Base-by-base conservation (phyloP, 371 early-diverging fungal genomes). In the Phascolomyces articulosus region DNA sequence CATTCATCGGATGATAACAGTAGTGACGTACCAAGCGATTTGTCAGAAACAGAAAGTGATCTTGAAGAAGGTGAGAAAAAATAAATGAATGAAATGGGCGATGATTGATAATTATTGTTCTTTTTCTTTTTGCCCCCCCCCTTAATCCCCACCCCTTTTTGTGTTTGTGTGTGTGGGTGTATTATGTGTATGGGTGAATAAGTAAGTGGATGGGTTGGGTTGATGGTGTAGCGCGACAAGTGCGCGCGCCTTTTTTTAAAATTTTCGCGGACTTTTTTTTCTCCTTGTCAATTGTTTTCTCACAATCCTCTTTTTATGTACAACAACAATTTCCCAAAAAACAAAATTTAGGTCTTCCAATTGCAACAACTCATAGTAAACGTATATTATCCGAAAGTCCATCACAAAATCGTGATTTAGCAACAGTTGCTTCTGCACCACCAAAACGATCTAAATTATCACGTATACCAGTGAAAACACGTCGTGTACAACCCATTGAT, bases 401-500 rank as follows among this genome's bases (percentile, higher is more conserved):
- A 21, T 27, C 60, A 23, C 60, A 44, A 23, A 64, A 58, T n/a
- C 63, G 63, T 24, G 63, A 63, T 28, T 26, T 56, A 20, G 63
- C 73, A 54, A 84, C 78, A 1, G 80, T 80, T 8, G 74, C 82
- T 10, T 85, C 85, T 38, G 79, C 82, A 24, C 78, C 85, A 15
- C 79, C 78, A 9, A 86, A 83, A 68, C 72, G 74, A 28, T 70
- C 82, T 21, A 76, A 75, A 48, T 67, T 75, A 11, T 72, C 72
- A 18, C 65, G 68, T 24, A 62, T 77, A 40, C 73, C 73, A 13
- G 65, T 66, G 1, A 80, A 72, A 34, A 75, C 68, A 44, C 72
- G 71, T 55, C 66, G 74, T 63, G 81, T 85, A 24, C 91, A 88
- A 62, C 84, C 78, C 16, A 86, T 93, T 29, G 83, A 87, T 34